Evolutionary conservation across 495 filamentous ascomycete species (phyloP).

Genomic region (Tuber magnatum): DNA sequence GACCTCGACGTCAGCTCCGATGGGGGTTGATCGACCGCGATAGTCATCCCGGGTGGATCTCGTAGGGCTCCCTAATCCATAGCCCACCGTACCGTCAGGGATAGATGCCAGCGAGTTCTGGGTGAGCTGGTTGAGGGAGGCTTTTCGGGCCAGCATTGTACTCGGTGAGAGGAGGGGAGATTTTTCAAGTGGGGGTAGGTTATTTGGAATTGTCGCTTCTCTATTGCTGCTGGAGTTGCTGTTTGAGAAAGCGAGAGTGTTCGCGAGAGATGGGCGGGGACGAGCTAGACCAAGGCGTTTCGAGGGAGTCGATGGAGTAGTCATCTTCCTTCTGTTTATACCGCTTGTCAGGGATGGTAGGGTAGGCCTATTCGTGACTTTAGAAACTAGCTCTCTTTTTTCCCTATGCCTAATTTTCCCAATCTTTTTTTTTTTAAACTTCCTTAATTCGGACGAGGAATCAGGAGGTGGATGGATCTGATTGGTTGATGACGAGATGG

Average conservation of each 20-base stretch:
- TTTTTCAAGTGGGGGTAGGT: constrained; percentile 8
- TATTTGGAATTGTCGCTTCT: background rate
- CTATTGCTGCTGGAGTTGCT: background rate
- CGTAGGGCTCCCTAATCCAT: constrained; percentile 47
- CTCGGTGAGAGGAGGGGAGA: constrained; percentile 38
- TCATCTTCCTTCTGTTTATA: background rate
- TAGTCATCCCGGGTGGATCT: constrained; percentile 27
- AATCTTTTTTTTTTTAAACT: background rate
- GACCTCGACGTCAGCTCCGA: constrained; percentile 56
- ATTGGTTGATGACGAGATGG: background rate
- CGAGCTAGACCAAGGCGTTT: constrained; percentile 3
- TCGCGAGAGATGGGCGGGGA: background rate
- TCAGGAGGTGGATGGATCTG: background rate
- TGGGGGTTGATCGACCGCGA: constrained; percentile 38
- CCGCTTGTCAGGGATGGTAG: background rate
- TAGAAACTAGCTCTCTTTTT: background rate
- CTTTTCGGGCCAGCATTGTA: constrained; percentile 53
- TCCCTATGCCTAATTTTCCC: background rate
- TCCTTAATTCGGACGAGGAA: constrained; percentile 1
- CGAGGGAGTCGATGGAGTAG: background rate
- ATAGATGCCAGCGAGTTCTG: constrained; percentile 54
- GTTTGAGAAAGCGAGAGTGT: background rate
- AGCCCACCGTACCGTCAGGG: constrained; percentile 55
- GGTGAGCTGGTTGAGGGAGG: constrained; percentile 58
- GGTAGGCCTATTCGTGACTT: background rate